Evolutionary conservation across 441 rosid genomes (phyloP), one percentile per base, ranked within the genome.

Genomic region (Melastoma candidum): DNA sequence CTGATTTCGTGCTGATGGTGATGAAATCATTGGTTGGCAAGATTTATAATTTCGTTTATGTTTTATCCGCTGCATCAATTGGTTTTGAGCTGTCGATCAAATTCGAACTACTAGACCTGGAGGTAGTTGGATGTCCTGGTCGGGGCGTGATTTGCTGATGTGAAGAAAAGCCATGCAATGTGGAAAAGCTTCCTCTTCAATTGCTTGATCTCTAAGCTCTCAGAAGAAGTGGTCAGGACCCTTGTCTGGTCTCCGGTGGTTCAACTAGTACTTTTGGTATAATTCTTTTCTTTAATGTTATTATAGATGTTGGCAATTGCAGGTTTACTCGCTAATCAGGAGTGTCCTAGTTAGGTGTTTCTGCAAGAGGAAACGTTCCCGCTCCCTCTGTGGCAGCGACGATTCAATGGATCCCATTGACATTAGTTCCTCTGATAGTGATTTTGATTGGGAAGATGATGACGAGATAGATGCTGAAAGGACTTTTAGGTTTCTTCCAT

Each of bases 361-460:
- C 26, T 29, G 3, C 48, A 63, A 56, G 61, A 54, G 53, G 51
- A 57, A 39, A 63, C 73, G 39, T 52, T 24, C 45, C 39, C 9
- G 48, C 53, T 69, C 57, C 46, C 48, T 60, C 59, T 53, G 51
- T 54, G 47, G 74, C 74, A 74, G 65, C 36, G 48, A 67, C 48
- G 39, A n/a, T 6, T 9, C 10, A 10, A 72, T 67, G 68, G 72
- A 71, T 46, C 74, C 76, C 39, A 85, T 88, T 65, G 78, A 80
- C 62, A 78, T 82, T 43, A 81, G 85, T 65, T 78, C 82, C 44
- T 80, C 89, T 54, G 85, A 80, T 59, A 77, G 80, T 59, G 95
- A 83, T 9, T 55, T 54, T 26, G 82, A 74, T 47, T 50, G 63
- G 26, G 78, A 65, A 17, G 70, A 78, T 44, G 50, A 57, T 51